Percentiles rank a stretch among this genome's conserved stretches.
Conservation (phyloP, 2,329 filamentous ascomycete species). For the Cryphonectria radicalis region DNA sequence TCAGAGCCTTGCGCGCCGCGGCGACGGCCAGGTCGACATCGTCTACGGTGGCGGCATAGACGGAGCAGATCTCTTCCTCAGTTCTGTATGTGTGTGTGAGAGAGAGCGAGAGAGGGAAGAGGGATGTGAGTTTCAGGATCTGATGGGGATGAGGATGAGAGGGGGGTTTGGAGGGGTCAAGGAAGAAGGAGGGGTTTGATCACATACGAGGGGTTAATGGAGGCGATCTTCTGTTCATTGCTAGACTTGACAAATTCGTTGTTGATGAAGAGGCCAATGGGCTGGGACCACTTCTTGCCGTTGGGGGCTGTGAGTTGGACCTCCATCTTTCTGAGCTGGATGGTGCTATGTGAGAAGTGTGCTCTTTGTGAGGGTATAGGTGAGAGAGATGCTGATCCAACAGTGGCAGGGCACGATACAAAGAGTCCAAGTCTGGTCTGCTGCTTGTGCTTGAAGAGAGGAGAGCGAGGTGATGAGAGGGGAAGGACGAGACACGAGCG, state of each 20-base stretch:
- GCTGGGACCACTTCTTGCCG: conserved; percentile 72
- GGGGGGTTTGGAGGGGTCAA: no score
- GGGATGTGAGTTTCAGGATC: neutral
- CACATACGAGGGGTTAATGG: conserved; percentile 71
- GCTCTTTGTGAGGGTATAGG: neutral
- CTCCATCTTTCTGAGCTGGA: conserved; percentile 35
- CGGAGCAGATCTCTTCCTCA: conserved; percentile 71
- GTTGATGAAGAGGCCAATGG: conserved; percentile 81
- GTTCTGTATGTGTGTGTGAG: conserved; percentile 39
- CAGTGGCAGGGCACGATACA: neutral
- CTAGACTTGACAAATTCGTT: conserved; percentile 76
- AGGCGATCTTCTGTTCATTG: conserved; percentile 65
- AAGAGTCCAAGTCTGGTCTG: neutral
- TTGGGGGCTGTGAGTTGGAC: conserved; percentile 76
- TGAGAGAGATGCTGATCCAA: neutral
- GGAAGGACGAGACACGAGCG: neutral
- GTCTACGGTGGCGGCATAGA: conserved; percentile 68
- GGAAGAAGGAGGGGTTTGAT: conserved; percentile 31
- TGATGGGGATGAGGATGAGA: neutral
- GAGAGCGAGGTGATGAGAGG: conserved; percentile 6
- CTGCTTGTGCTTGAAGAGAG: neutral
- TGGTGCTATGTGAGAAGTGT: conserved; percentile 11
- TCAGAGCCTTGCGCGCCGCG: conserved; percentile 71
- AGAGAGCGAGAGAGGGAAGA: neutral
- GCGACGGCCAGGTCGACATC: conserved; percentile 73